Evolutionary conservation across 2,329 filamentous ascomycete species (phyloP).

Genomic region (Lachnellula hyalina): DNA sequence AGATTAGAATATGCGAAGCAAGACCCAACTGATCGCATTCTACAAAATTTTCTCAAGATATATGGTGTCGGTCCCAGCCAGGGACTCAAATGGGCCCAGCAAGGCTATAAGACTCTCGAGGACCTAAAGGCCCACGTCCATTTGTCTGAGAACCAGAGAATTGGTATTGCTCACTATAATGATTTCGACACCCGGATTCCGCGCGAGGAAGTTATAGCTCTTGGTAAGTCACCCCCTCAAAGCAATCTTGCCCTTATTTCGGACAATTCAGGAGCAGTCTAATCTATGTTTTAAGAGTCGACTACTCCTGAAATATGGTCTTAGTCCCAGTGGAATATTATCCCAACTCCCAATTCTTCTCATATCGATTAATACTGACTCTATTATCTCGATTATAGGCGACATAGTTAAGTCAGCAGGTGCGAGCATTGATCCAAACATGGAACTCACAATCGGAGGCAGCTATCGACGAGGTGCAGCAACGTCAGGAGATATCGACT

Average conservation of each 20-base stretch:
- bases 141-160: constrained; percentile 62
- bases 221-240: constrained; percentile 40
- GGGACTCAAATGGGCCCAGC: constrained; percentile 70
- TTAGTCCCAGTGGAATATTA: too few species aligned
- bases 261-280: too few species aligned
- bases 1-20: constrained; percentile 65
- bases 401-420: constrained; percentile 57
- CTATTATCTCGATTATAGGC: too few species aligned
- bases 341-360: too few species aligned
- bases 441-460: constrained; percentile 72
- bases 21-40: constrained; percentile 58
- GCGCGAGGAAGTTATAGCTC: constrained; percentile 64
- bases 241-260: too few species aligned
- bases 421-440: constrained; percentile 51
- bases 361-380: too few species aligned
- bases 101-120: constrained; percentile 68
- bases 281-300: too few species aligned
- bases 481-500: constrained; percentile 76
- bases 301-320: too few species aligned
- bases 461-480: constrained; percentile 77
- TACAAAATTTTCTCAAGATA: constrained; percentile 69
- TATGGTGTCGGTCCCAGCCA: constrained; percentile 71
- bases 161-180: constrained; percentile 74
- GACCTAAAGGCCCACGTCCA: constrained; percentile 59
- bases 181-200: constrained; percentile 79